A percentile compares a stretch with the other conserved stretches of the same genome.
Evolutionary conservation across 2,329 filamentous ascomycete species (phyloP).

Genomic region (Epichloe elymi): DNA sequence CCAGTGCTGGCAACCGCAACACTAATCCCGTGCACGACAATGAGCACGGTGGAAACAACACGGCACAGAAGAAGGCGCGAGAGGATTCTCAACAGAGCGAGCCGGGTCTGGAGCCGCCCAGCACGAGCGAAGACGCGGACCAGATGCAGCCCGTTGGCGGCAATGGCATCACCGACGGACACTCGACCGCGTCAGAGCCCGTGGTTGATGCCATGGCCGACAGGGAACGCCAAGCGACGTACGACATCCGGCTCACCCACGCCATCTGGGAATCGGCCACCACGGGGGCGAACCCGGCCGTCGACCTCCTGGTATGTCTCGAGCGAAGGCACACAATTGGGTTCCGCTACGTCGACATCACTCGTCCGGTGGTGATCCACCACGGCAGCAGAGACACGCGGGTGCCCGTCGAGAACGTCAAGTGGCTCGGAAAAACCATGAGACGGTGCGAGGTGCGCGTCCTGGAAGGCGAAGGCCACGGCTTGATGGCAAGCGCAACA

Average conservation of each 20-base stretch:
- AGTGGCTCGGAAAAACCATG: constrained; percentile 93
- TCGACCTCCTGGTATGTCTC: constrained; percentile 83
- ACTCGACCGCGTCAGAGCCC: constrained; percentile 30
- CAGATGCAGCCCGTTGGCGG: constrained; percentile 24
- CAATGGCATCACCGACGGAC: constrained; percentile 5
- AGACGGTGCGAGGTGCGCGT: constrained; percentile 81
- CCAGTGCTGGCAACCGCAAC: constrained; percentile 22
- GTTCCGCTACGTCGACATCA: constrained; percentile 95
- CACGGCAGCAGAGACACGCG: constrained; percentile 83
- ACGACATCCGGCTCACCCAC: constrained; percentile 77
- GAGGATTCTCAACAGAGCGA: constrained; percentile 12
- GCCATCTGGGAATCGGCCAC: constrained; percentile 92
- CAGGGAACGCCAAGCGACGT: constrained; percentile 58
- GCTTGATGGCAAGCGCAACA: constrained; percentile 82
- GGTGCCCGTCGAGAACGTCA: constrained; percentile 88
- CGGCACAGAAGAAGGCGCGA: constrained; percentile 14
- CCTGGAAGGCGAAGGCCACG: constrained; percentile 83
- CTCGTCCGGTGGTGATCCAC: constrained; percentile 79
- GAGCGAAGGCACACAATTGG: constrained; percentile 86
- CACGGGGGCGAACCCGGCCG: constrained; percentile 80
- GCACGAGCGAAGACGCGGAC: constrained; percentile 36
- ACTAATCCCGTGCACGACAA: constrained; percentile 31
- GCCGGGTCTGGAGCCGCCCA: constrained; percentile 11
- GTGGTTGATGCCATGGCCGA: constrained; percentile 51
- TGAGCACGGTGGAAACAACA: constrained; percentile 28